Percentiles rank a stretch among this genome's conserved stretches.
Conservation (phyloP, 345 rosid species). For the Laguncularia racemosa region DNA sequence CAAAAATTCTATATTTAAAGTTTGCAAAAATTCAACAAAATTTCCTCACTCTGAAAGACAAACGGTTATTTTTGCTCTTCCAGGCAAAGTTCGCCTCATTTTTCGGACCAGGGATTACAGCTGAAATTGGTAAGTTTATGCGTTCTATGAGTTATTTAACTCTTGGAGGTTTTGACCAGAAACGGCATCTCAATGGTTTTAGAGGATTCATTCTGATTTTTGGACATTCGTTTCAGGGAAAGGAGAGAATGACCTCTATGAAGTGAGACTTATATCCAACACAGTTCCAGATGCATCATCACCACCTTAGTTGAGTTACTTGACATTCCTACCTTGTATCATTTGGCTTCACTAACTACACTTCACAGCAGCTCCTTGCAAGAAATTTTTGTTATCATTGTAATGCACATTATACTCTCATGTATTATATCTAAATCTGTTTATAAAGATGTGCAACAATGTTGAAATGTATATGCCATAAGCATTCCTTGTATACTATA, state of each 20-base stretch:
- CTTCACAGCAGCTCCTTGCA: too few relatives aligned
- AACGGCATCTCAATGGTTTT: neutral
- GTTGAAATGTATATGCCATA: too few relatives aligned
- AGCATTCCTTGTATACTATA: too few relatives aligned
- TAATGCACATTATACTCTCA: too few relatives aligned
- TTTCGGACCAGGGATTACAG: conserved; percentile 82
- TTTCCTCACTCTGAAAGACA: neutral
- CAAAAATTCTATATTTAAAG: too few relatives aligned
- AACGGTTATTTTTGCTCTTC: conserved; percentile 3
- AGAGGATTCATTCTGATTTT: conserved; percentile 2
- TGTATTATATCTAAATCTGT: too few relatives aligned
- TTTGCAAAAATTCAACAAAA: too few relatives aligned
- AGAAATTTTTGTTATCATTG: too few relatives aligned
- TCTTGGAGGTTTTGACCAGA: too few relatives aligned
- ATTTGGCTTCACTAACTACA: too few relatives aligned
- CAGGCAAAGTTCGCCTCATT: conserved; percentile 88
- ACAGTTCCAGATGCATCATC: conserved; percentile 29
- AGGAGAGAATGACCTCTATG: conserved; percentile 59
- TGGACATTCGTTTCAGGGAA: conserved; percentile 38
- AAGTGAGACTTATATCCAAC: conserved; percentile 70
- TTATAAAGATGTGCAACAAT: too few relatives aligned
- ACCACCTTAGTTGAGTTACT: conserved; percentile 6
- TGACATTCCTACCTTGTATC: too few relatives aligned
- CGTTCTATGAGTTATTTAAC: neutral
- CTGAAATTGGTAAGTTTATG: conserved; percentile 64